Evolutionary conservation across 2,329 filamentous ascomycete species (phyloP), one percentile per base, ranked within the genome.

Genomic region (Lecanosticta acicola): DNA sequence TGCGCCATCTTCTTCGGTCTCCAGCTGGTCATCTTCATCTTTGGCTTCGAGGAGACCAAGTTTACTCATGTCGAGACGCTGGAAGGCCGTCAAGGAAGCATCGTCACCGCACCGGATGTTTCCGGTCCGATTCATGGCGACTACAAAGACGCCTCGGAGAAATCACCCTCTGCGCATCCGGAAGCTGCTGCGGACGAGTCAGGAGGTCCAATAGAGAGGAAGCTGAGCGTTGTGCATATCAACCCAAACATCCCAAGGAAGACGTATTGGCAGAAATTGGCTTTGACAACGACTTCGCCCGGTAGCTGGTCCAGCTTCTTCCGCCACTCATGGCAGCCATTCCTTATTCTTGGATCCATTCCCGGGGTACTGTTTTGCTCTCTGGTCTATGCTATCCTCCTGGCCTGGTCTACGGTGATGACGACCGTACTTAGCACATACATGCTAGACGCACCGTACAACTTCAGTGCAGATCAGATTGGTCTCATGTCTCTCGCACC

Each of bases 401-500:
- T 71, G 0, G 65, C 66, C 4, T 69, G 62, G 59, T 59, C 62
- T 3, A 65, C 65, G 1, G 61, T 74, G 33, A 61, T 71, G 38
- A 61, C 61, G 1, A 67, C 66, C 0, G 61, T 59, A 1, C 56
- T 63, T 14, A 66, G 66, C 4, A 62, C 60, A 1, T 66, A 63
- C 45, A 64, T 74, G 54, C 52, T 65, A 8, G 58, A 57, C 2
- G 46, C 57, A 3, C 64, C 65, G 1, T 70, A 66, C 51, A 74
- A 73, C 63, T 77, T 79, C 59, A 66, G 65, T 16, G 66, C 73
- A 7, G 68, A 69, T 8, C 60, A 74, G 48, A 72, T 71, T 1
- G 76, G 76, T 0, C 65, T 77, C 32, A 73, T 76, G 53, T 73
- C 71, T 26, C 63, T 78, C 19, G 74, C 74, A 1, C 72, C 74